Evolutionary conservation across 257 asterid genomes (phyloP), one percentile per base, ranked within the genome.

Genomic region (Agastache rugosa): DNA sequence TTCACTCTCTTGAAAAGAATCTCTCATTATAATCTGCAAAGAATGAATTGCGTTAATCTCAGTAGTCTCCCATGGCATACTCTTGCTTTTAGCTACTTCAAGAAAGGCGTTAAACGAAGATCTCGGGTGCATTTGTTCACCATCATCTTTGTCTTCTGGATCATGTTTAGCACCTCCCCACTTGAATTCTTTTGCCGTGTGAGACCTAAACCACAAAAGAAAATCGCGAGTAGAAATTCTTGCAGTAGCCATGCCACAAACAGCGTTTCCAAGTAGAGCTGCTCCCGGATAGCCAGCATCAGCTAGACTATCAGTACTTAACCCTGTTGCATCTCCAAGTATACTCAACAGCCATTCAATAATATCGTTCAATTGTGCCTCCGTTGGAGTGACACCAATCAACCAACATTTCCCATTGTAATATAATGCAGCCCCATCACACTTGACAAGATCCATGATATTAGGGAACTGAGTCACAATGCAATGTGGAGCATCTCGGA

Each of bases 151-250:
- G 14, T 79, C 87, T 16, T 81, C 85, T 2, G 86, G 85, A 29
- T 76, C 84, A 80, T 87, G 90, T 78, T 81, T 84, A 27, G 91
- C 85, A 16, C 92, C 92, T 65, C 91, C 91, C 94, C 92, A 88
- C 72, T 70, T 87, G 66, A 81, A 59, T 59, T 83, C 92, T 20
- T 78, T 85, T 12, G 83, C 85, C 0, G 86, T 64, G 61, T 84
- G 87, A 25, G 92, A 88, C 80, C 91, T 82, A 68, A 90, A 88
- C 96, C 96, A 90, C 51, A 87, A 85, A 10, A 88, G 73, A 15
- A 86, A 88, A 77, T 84, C 83, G 2, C 73, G 41, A 1, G 85
- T 65, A 11, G 83, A 34, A 71, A 90, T 72, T 82, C 84, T 85
- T 20, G 86, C 92, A 53, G 81, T 51, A 15, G 91, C 81, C 89